These are phyloP conservation scores for Cucurbita moschata DNA, from an alignment of 306 rosid genomes.

Conservation along the genomic window DNA sequence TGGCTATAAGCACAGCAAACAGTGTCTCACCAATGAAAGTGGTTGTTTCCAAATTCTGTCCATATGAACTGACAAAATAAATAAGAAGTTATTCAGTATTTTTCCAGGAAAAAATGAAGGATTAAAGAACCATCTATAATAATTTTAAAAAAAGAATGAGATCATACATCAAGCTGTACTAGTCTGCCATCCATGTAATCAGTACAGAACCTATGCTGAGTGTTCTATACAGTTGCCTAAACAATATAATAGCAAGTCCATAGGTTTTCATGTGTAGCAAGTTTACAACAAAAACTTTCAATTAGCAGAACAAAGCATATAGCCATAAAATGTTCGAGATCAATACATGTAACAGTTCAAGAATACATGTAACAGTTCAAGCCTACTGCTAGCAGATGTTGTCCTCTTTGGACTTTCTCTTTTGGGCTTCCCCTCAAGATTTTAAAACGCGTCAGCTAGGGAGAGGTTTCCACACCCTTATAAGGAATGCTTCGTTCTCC, in stretches of 20 bases:
- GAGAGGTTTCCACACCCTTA: too few species aligned
- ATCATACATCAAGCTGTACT: background rate
- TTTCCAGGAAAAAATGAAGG: background rate
- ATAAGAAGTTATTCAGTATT: background rate
- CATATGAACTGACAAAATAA: conserved; percentile 69
- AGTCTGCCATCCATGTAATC: background rate
- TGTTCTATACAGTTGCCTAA: background rate
- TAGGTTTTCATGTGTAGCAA: background rate
- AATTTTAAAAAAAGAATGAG: background rate
- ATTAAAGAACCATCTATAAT: background rate
- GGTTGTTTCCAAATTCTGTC: conserved; percentile 77
- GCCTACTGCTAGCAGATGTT: too few species aligned
- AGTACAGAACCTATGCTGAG: background rate
- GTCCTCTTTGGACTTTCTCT: too few species aligned
- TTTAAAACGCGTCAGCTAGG: too few species aligned
- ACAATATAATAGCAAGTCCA: background rate
- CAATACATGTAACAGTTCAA: too few species aligned
- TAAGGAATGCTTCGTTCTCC: too few species aligned
- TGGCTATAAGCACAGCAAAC: conserved; percentile 86
- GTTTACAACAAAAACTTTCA: too few species aligned
- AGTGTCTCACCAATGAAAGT: conserved; percentile 87
- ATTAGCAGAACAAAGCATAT: background rate
- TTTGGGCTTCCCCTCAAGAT: too few species aligned
- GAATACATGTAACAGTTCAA: too few species aligned
- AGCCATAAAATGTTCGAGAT: background rate